phyloP scores from a whole-genome alignment of 331 rosid species.

The Spiraea crenata region DNA sequence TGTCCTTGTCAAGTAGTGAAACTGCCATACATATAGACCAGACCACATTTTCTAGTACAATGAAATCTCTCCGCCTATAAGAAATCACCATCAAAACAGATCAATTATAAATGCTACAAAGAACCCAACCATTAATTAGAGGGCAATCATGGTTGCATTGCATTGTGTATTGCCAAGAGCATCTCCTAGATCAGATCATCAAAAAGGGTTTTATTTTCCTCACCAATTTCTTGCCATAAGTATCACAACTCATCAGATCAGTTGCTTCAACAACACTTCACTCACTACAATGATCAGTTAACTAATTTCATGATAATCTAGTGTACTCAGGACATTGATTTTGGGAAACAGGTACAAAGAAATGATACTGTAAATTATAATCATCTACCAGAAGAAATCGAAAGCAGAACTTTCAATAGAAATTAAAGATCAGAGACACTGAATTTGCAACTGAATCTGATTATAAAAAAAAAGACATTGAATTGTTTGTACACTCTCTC shows the following conservation, averaged over 20 bases:
- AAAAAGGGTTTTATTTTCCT: neutral
- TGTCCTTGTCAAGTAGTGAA: no score
- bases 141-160: neutral
- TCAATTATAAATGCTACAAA: neutral
- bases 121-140: neutral
- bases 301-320: neutral
- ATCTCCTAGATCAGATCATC: conserved; percentile 10
- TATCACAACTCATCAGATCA: neutral
- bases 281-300: neutral
- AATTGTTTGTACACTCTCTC: conserved; percentile 11
- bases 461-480: neutral
- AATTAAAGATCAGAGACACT: neutral
- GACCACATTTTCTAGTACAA: no score
- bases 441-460: conserved; percentile 6
- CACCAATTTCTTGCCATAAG: neutral
- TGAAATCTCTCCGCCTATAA: no score
- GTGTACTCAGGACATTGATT: no score
- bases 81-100: neutral
- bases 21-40: no score
- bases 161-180: neutral
- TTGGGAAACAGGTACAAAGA: neutral
- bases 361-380: neutral
- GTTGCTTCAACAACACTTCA: neutral
- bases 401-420: neutral
- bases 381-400: neutral